These are phyloP conservation scores for Cytospora leucostoma DNA, from an alignment of 2,329 filamentous ascomycete species.

Conservation along the genomic window DNA sequence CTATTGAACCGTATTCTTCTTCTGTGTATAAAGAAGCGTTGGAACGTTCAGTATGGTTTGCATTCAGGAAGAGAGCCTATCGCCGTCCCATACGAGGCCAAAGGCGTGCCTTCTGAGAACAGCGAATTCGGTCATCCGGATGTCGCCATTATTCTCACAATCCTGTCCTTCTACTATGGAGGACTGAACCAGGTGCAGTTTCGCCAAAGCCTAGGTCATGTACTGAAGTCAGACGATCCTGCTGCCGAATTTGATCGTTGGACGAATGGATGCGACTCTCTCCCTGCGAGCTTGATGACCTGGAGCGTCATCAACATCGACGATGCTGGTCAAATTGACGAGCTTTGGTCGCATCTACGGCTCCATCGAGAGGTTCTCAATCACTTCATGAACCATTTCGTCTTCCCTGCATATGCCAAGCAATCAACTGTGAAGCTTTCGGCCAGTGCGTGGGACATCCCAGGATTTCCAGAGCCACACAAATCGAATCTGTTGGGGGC, in stretches of 20 bases:
- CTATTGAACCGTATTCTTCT: conserved; percentile 61
- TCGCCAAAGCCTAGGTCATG: conserved; percentile 47
- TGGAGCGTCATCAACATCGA: conserved; percentile 62
- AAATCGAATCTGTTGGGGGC: conserved; percentile 38
- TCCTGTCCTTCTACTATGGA: conserved; percentile 66
- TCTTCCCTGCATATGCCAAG: conserved; percentile 66
- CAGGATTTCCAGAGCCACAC: conserved; percentile 42
- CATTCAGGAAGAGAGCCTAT: conserved; percentile 57
- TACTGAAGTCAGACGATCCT: conserved; percentile 59
- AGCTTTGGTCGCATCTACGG: conserved; percentile 53
- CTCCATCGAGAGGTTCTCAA: conserved; percentile 55
- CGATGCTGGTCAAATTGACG: conserved; percentile 51
- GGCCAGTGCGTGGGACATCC: conserved; percentile 69
- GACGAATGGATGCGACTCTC: conserved; percentile 40
- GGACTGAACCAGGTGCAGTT: conserved; percentile 55
- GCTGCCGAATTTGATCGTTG: conserved; percentile 57
- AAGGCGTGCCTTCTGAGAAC: conserved; percentile 62
- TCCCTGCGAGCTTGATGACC: conserved; percentile 50
- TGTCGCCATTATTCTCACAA: conserved; percentile 65
- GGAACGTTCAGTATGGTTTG: conserved; percentile 67
- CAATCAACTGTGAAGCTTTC: conserved; percentile 65
- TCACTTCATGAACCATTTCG: conserved; percentile 63
- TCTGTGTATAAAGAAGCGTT: conserved; percentile 62
- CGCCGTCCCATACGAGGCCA: conserved; percentile 68
- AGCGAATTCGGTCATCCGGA: conserved; percentile 71